phyloP scores from a whole-genome alignment of 2,329 filamentous ascomycete genomes.

The Clonostachys rosea region DNA sequence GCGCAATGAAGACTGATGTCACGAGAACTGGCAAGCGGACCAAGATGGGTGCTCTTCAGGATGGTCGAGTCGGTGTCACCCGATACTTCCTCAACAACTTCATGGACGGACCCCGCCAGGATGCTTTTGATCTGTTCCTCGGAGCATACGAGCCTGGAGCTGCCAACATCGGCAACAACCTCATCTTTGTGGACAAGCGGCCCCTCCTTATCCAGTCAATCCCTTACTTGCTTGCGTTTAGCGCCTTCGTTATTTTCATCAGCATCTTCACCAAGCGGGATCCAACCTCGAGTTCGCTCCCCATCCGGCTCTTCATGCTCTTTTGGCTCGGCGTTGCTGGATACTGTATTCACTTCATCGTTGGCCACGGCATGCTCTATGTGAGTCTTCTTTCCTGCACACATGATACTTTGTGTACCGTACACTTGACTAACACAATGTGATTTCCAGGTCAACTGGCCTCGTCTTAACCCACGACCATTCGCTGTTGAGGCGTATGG shows the following conservation, averaged over 20 bases:
- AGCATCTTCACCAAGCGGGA: conserved; percentile 67
- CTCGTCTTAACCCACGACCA: conserved; percentile 84
- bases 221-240: conserved; percentile 84
- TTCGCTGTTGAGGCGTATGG: conserved; percentile 86
- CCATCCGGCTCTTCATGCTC: conserved; percentile 75
- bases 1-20: conserved; percentile 96
- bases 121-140: conserved; percentile 91
- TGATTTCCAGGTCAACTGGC: conserved; percentile 84
- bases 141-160: conserved; percentile 76
- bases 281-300: conserved; percentile 72
- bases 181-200: conserved; percentile 78
- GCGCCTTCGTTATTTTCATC: conserved; percentile 76
- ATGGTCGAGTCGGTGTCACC: conserved; percentile 82
- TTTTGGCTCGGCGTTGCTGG: conserved; percentile 68
- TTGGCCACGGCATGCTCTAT: conserved; percentile 84
- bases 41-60: conserved; percentile 77
- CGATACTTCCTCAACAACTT: conserved; percentile 95
- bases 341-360: conserved; percentile 75
- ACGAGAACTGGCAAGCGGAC: conserved; percentile 91
- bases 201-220: conserved; percentile 89
- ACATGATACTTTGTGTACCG: neutral
- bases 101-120: conserved; percentile 85
- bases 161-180: conserved; percentile 63
- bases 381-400: conserved; percentile 51
- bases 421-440: conserved; percentile 5